phyloP scores from a whole-genome alignment of 345 rosid genomes.

The Cardamine occulta region DNA sequence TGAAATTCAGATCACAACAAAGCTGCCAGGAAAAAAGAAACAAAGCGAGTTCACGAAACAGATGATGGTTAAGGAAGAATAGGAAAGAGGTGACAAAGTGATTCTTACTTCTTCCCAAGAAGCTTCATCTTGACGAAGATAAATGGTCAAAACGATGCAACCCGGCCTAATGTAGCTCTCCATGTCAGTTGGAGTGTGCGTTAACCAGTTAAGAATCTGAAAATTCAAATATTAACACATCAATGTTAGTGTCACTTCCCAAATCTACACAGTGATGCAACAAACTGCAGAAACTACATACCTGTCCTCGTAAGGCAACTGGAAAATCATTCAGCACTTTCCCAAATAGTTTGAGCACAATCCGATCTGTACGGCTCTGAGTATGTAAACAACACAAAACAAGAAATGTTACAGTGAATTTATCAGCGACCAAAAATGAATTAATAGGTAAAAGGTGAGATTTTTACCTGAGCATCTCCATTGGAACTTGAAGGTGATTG shows the following conservation, averaged over 20 bases:
- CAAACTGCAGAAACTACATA: slow-evolving; percentile 33
- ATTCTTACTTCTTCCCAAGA: slow-evolving; percentile 86
- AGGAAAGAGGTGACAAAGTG: neutral
- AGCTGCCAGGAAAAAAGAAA: slow-evolving; percentile 54
- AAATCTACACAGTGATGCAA: slow-evolving; percentile 14
- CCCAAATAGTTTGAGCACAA: slow-evolving; percentile 90
- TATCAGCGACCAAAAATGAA: neutral
- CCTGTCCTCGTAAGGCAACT: slow-evolving; percentile 79
- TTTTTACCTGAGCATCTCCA: slow-evolving; percentile 79
- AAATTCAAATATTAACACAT: slow-evolving; percentile 33
- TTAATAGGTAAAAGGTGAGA: neutral
- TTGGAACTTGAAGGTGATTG: slow-evolving; percentile 94
- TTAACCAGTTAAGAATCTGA: slow-evolving; percentile 92
- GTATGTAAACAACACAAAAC: neutral
- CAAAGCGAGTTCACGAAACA: slow-evolving; percentile 33
- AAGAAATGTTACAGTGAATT: slow-evolving; percentile 17
- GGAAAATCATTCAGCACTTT: slow-evolving; percentile 94
- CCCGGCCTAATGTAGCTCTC: slow-evolving; percentile 99
- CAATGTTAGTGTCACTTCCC: slow-evolving; percentile 23
- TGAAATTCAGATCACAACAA: slow-evolving; percentile 66
- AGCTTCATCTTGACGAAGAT: slow-evolving; percentile 83
- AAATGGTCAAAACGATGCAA: slow-evolving; percentile 77
- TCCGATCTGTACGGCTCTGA: slow-evolving; percentile 92
- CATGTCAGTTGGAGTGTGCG: slow-evolving; percentile 93
- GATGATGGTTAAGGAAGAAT: neutral